Evolutionary conservation across 352 stramenopile genomes (phyloP).

Genomic region (Pythium monospermum): DNA sequence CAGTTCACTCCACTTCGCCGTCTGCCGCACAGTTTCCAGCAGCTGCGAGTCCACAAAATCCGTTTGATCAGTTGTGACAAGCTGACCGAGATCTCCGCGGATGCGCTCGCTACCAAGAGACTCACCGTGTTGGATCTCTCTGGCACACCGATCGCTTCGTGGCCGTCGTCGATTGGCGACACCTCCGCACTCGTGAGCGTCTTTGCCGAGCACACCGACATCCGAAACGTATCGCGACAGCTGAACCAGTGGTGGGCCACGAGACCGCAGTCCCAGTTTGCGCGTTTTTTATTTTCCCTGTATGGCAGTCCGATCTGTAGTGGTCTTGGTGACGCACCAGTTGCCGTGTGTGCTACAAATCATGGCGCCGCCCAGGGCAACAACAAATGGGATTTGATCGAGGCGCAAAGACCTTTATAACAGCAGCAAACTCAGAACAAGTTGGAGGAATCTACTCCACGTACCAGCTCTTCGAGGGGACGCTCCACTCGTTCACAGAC

Average conservation of each 20-base stretch:
- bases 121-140: slow-evolving; percentile 6
- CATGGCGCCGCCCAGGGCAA: slow-evolving; percentile 3
- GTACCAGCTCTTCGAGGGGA: too few relatives aligned
- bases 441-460: too few relatives aligned
- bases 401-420: too few relatives aligned
- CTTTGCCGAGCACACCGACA: slow-evolving; percentile 9
- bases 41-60: slow-evolving; percentile 3
- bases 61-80: slow-evolving; percentile 16
- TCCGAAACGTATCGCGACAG: too few relatives aligned
- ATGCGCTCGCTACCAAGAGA: background rate
- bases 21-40: slow-evolving; percentile 4
- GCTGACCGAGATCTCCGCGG: slow-evolving; percentile 1
- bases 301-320: slow-evolving; percentile 7
- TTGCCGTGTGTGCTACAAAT: background rate
- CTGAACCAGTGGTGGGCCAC: slow-evolving; percentile 3
- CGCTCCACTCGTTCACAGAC: too few relatives aligned
- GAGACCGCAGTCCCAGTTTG: background rate
- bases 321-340: background rate
- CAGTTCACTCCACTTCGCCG: slow-evolving; percentile 9
- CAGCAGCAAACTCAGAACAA: too few relatives aligned
- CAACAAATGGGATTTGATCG: slow-evolving; percentile 13
- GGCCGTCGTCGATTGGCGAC: slow-evolving; percentile 6
- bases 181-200: background rate
- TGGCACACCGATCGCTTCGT: background rate
- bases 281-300: slow-evolving; percentile 6